Conservation (phyloP, 2,329 filamentous ascomycete species). For the Torrubiella hemipterigena region DNA sequence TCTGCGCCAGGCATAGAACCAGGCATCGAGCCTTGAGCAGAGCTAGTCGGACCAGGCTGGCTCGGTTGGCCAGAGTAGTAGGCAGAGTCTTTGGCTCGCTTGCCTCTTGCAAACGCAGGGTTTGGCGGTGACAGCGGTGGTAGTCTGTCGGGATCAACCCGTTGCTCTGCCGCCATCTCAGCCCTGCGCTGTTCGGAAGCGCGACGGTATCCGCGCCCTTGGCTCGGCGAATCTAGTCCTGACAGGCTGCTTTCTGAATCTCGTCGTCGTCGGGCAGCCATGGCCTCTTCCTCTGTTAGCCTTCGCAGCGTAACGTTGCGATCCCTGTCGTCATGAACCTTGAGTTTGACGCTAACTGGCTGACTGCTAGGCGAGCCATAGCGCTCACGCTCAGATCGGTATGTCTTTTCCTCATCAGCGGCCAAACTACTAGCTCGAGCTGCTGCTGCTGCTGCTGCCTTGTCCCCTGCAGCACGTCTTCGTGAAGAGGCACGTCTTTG, state of each 20-base stretch:
- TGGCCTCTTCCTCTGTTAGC: slow-evolving; percentile 48
- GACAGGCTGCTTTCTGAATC: slow-evolving; percentile 46
- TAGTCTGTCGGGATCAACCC: slow-evolving; percentile 26
- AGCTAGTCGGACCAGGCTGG: slow-evolving; percentile 29
- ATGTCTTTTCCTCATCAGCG: slow-evolving; percentile 29
- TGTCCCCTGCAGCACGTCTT: slow-evolving; percentile 31
- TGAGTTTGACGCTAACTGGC: slow-evolving; percentile 45
- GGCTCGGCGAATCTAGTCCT: slow-evolving; percentile 38
- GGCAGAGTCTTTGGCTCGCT: slow-evolving; percentile 45
- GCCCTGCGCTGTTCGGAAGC: slow-evolving; percentile 35
- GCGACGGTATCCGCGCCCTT: slow-evolving; percentile 39
- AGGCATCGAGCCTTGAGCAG: not conserved
- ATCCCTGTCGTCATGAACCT: slow-evolving; percentile 47
- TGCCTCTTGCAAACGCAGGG: slow-evolving; percentile 41
- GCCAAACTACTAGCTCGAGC: slow-evolving; percentile 35
- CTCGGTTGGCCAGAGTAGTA: slow-evolving; percentile 50
- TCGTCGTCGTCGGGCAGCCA: slow-evolving; percentile 25
- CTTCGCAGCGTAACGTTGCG: slow-evolving; percentile 49
- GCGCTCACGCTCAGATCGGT: slow-evolving; percentile 20
- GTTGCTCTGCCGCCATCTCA: slow-evolving; percentile 33
- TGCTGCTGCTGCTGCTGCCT: slow-evolving; percentile 33
- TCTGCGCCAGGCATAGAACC: slow-evolving; percentile 24
- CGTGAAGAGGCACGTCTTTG: slow-evolving; percentile 33
- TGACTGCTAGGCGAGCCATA: slow-evolving; percentile 30
- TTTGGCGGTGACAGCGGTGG: slow-evolving; percentile 40